Conservation (phyloP, 352 stramenopile species). For the Pythium sukuiense region DNA sequence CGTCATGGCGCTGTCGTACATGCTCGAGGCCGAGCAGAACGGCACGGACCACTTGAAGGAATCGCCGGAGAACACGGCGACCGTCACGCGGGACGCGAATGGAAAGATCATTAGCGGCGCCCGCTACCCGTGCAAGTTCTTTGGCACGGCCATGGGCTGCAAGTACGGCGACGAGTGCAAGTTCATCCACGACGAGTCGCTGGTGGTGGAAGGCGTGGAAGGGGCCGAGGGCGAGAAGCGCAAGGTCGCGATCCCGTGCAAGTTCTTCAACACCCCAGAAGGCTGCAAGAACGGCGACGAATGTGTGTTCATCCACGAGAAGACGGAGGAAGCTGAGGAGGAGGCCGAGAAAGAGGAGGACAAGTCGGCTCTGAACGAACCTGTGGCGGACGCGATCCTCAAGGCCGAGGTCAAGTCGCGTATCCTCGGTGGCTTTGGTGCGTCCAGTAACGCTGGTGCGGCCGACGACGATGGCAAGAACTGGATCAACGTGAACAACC, state of each 20-base stretch:
- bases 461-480: conserved; percentile 87
- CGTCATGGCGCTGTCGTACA: conserved; percentile 88
- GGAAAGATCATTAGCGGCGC: conserved; percentile 64
- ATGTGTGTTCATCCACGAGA: conserved; percentile 73
- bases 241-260: conserved; percentile 76
- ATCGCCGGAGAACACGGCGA: conserved; percentile 68
- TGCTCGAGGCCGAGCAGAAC: conserved; percentile 79
- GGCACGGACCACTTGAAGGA: conserved; percentile 66
- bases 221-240: conserved; percentile 24
- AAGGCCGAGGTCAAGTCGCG: conserved; percentile 85
- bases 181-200: conserved; percentile 71
- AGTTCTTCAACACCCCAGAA: conserved; percentile 71
- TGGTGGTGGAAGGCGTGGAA: conserved; percentile 21
- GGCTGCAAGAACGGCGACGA: conserved; percentile 74
- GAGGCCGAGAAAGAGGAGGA: conserved; percentile 22
- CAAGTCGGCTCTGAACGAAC: conserved; percentile 32
- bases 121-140: conserved; percentile 78
- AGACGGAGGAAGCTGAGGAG: conserved; percentile 29
- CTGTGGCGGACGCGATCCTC: conserved; percentile 54
- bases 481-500: conserved; percentile 80
- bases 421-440: conserved; percentile 82
- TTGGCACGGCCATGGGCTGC: conserved; percentile 71
- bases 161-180: conserved; percentile 81
- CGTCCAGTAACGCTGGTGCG: conserved; percentile 73
- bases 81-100: conserved; percentile 59